These are phyloP conservation scores for Handroanthus guayacan DNA, from an alignment of 257 asterid species.

Conservation along the genomic window DNA sequence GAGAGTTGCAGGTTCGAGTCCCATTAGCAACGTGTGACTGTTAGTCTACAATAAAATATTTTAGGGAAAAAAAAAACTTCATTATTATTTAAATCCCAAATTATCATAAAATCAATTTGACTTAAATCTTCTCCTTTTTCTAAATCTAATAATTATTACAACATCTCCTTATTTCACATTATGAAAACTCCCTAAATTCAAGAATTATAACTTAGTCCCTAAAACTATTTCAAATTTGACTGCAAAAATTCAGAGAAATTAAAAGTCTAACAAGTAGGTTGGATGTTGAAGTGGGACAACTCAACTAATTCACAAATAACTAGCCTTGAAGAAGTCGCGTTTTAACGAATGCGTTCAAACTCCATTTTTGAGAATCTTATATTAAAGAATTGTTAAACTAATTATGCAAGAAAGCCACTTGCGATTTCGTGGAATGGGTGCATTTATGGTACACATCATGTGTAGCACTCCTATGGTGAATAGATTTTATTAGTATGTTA, in stretches of 20 bases:
- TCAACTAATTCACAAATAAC: slow-evolving; percentile 26
- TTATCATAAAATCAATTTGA: neutral
- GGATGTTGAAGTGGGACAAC: neutral
- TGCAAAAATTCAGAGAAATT: neutral
- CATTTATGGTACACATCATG: no score
- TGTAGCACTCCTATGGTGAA: no score
- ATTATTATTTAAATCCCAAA: neutral
- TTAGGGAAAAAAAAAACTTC: neutral
- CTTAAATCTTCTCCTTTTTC: neutral
- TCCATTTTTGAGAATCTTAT: neutral
- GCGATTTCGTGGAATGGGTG: no score
- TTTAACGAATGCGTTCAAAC: neutral
- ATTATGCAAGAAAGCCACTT: neutral
- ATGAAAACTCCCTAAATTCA: neutral
- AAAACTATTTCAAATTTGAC: neutral
- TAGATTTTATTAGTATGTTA: no score
- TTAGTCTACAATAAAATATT: no score
- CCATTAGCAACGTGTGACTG: neutral
- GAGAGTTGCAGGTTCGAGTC: no score
- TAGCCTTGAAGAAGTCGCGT: slow-evolving; percentile 29
- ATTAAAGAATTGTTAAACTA: no score
- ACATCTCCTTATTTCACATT: slow-evolving; percentile 1
- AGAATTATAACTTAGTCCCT: neutral
- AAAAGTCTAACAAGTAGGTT: neutral
- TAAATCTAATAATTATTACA: neutral